Base-by-base conservation (phyloP, 768 basidiomycete genomes). In the Cyclocybe aegerita region DNA sequence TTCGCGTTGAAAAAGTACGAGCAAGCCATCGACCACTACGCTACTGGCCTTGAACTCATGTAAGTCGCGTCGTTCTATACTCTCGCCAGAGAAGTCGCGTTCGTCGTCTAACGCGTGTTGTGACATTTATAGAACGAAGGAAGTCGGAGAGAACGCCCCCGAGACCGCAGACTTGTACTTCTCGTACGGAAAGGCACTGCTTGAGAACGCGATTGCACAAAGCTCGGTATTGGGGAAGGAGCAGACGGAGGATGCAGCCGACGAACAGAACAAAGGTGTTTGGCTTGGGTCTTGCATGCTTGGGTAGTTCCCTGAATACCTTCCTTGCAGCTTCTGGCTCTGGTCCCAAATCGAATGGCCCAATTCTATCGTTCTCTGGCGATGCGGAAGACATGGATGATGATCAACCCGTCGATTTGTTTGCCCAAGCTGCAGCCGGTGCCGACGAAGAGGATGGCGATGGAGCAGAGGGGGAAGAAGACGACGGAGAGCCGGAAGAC, bases 211-310 rank as follows among this genome's bases (percentile, higher is more conserved):
- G 4, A 90, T 98, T 52, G 70, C 82, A 4, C 88, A 93, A 61
- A 87, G 73, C 50, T 82, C 86, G 0, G 96, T 98, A n/a, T 70
- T 99, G 49, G 94, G 93, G 1, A 93, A 93, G 62, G 91, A 93
- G 35, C 86, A 90, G 57, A 72, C 78, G 1, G 83, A 86, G 39
- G 76, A 80, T 6, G 74, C 69, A 0, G 59, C 64, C 5, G 80
- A 70, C 32, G 79, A 75, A 14, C 74, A 73, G 48, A 71, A 69
- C 39, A 62, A 63, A 60, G 62, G 65, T 69, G 50, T 50, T 60
- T 52, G 51, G 36, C 32, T 38, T 12, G 32, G 8, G 14, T 4
- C 1, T 51, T 54, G 56, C 33, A 32, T 23, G 40, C 31, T 45
- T 12, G 43, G 34, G 36, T 30, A 37, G 36, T 33, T 38, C 38